These are phyloP conservation scores for Gillenia trifoliata DNA, from an alignment of 306 rosid species.

Conservation along the genomic window DNA sequence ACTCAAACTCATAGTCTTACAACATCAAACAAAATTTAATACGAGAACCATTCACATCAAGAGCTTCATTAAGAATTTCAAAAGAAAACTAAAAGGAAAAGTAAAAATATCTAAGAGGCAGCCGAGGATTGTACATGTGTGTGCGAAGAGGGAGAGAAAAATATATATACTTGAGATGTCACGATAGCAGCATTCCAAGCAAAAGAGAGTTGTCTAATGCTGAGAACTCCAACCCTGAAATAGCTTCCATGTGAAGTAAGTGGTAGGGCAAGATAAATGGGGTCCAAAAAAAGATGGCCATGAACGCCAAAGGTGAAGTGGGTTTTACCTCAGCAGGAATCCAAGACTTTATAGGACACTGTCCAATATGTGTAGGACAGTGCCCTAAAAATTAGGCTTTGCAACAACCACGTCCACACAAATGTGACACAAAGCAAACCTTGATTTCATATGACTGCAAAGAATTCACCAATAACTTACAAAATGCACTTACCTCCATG, in stretches of 20 bases:
- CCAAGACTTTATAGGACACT: not conserved
- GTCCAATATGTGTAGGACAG: not conserved
- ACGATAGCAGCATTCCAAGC: not conserved
- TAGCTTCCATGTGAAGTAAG: not conserved
- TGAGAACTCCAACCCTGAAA: not conserved
- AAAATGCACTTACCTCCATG: not conserved
- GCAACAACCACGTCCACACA: slow-evolving; percentile 10
- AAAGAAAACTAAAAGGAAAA: not conserved
- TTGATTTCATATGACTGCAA: not conserved
- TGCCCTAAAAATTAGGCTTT: slow-evolving; percentile 11
- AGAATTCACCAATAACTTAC: not conserved
- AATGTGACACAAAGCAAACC: not conserved
- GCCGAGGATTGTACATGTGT: too few relatives aligned
- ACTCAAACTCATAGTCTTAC: not conserved
- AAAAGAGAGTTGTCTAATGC: not conserved
- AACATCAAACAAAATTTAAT: not conserved
- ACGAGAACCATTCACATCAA: not conserved
- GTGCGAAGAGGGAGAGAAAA: not conserved
- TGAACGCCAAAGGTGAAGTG: not conserved
- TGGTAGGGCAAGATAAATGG: not conserved
- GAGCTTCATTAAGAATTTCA: not conserved
- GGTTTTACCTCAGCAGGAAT: slow-evolving; percentile 2
- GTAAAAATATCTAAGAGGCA: not conserved
- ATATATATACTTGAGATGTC: not conserved
- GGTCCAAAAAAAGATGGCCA: slow-evolving; percentile 9